A percentile compares a stretch with the other conserved stretches of the same genome.
phyloP scores from a whole-genome alignment of 2,329 filamentous ascomycete genomes.

The Calonectria leucothoes region DNA sequence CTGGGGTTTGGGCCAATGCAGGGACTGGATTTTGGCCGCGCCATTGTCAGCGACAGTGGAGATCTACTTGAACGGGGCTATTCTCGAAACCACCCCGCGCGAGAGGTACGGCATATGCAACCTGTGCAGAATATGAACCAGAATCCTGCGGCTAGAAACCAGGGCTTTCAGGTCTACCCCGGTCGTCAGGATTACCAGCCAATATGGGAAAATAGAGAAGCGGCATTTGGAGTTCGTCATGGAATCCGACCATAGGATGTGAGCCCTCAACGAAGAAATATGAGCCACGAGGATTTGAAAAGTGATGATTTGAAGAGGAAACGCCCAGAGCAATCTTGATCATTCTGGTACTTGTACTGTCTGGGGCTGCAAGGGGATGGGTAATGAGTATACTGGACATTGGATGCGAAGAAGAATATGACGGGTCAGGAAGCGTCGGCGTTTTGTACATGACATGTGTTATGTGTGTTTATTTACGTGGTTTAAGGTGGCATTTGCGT shows the following conservation, averaged over 20 bases:
- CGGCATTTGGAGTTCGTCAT: not conserved
- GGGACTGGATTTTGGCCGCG: not conserved
- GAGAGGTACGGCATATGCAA: not conserved
- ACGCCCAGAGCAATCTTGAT: not conserved
- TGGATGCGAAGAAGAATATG: not conserved
- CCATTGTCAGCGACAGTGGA: not conserved
- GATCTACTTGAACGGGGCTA: not conserved
- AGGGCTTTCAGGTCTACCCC: not conserved
- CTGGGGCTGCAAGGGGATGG: not conserved
- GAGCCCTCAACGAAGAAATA: slow-evolving; percentile 33
- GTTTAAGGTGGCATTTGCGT: not conserved
- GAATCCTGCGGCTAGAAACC: not conserved
- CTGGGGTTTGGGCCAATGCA: slow-evolving; percentile 16
- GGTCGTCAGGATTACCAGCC: not conserved
- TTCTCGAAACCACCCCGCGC: not conserved
- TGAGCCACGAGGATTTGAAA: not conserved
- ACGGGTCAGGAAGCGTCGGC: not conserved
- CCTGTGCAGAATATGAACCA: not conserved
- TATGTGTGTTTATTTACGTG: not conserved
- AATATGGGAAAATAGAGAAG: not conserved
- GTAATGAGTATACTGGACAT: not conserved
- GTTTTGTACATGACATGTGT: not conserved
- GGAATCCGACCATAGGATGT: not conserved
- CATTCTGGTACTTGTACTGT: not conserved
- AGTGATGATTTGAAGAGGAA: not conserved